Percentiles rank a stretch among this genome's conserved stretches.
These are phyloP conservation scores for Striga hermonthica DNA, from an alignment of 305 asterid genomes.

Conservation along the genomic window DNA sequence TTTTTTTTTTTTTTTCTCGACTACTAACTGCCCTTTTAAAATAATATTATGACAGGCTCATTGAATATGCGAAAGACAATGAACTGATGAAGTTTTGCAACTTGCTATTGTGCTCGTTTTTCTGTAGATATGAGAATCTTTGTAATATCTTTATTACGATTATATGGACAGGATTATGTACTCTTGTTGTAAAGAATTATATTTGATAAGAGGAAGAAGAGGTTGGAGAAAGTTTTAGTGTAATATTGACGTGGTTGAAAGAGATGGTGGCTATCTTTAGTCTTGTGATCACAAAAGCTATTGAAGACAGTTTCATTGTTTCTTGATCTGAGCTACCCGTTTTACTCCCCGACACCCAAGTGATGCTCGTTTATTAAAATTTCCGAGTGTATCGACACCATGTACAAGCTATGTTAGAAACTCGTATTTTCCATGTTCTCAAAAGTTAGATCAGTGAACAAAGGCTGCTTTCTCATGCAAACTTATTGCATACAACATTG, in stretches of 20 bases:
- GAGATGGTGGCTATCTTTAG: neutral
- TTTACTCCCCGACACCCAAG: neutral
- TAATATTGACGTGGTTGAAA: neutral
- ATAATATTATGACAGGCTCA: slow-evolving; percentile 22
- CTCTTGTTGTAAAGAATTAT: slow-evolving; percentile 6
- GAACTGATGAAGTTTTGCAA: neutral
- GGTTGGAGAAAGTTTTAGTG: neutral
- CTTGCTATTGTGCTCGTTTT: neutral
- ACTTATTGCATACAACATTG: too few relatives aligned
- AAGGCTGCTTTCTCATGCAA: too few relatives aligned
- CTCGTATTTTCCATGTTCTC: too few relatives aligned
- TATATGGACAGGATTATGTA: neutral
- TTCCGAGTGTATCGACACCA: too few relatives aligned
- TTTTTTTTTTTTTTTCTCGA: neutral
- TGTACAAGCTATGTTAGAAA: too few relatives aligned
- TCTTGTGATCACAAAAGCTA: neutral
- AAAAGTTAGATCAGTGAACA: too few relatives aligned
- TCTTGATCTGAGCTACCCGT: neutral
- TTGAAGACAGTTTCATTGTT: neutral
- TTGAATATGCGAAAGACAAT: slow-evolving; percentile 21
- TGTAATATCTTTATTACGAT: neutral
- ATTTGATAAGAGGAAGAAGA: slow-evolving; percentile 6
- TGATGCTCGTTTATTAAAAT: too few relatives aligned
- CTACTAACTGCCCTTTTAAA: neutral
- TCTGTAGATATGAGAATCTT: slow-evolving; percentile 10